Conservation (phyloP, 164 flowering plant genomes). For the Chimonanthus salicifolius region DNA sequence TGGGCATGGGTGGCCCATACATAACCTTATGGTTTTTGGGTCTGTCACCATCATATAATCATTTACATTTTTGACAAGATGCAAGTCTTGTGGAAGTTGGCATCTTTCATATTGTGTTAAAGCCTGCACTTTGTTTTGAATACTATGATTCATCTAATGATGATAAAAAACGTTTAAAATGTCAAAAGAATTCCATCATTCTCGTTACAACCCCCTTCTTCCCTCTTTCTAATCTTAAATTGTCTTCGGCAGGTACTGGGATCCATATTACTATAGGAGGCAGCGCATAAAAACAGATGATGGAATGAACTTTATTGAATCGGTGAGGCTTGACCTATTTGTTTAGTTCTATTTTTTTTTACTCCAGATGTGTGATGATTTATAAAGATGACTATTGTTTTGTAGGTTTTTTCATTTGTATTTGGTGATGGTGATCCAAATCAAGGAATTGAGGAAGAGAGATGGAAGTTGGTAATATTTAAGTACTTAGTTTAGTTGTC, state of each 20-base stretch:
- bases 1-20: no score
- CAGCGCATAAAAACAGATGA: conserved; percentile 40
- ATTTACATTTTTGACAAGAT: no score
- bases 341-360: conserved; percentile 4
- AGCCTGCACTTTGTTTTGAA: no score
- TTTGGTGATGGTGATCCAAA: conserved; percentile 99
- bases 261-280: conserved; percentile 82
- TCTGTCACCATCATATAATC: no score
- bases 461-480: conserved; percentile 97
- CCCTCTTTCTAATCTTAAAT: not conserved
- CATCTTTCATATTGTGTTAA: no score
- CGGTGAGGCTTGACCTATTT: conserved; percentile 37
- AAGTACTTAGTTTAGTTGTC: conserved; percentile 45
- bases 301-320: conserved; percentile 88
- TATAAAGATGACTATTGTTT: conserved; percentile 4
- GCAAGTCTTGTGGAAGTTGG: no score
- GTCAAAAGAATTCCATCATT: not conserved
- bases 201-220: not conserved
- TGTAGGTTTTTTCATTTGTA: conserved; percentile 93
- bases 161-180: no score
- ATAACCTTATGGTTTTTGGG: no score
- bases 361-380: conserved; percentile 5
- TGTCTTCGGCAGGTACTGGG: conserved; percentile 72
- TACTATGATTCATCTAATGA: no score
- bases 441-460: conserved; percentile 96